Evolutionary conservation across 2,329 filamentous ascomycete genomes (phyloP).

Genomic region (Ceratocystis variospora): DNA sequence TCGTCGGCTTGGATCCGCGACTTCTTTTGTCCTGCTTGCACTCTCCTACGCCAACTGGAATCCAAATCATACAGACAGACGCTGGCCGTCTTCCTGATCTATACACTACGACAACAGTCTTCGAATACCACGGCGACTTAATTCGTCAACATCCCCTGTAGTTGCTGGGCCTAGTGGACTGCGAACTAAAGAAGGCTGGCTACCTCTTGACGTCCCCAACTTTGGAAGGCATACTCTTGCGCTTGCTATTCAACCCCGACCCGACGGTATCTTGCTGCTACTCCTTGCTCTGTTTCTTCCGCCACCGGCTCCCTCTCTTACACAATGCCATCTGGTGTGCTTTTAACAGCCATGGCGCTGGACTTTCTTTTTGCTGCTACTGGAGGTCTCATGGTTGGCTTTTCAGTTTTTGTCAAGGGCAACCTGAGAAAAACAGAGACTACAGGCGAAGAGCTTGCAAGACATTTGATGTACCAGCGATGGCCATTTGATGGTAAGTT

Average conservation of each 20-base stretch:
- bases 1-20: constrained; percentile 9
- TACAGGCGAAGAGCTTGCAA: constrained; percentile 34
- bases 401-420: constrained; percentile 39
- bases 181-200: not conserved
- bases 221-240: not conserved
- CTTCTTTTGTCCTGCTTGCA: not conserved
- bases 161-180: constrained; percentile 8
- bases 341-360: constrained; percentile 35
- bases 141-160: not conserved
- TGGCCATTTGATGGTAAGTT: constrained; percentile 36
- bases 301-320: not conserved
- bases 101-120: not conserved
- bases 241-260: too few relatives aligned
- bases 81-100: constrained; percentile 8
- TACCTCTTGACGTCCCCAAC: not conserved
- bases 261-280: not conserved
- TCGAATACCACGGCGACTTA: not conserved
- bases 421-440: constrained; percentile 31
- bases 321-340: constrained; percentile 42
- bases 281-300: too few relatives aligned
- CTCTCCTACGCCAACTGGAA: not conserved
- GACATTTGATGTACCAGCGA: constrained; percentile 38
- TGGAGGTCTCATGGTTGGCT: constrained; percentile 41
- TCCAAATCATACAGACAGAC: not conserved
- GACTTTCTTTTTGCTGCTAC: constrained; percentile 40